Conservation (phyloP, 2,329 filamentous ascomycete genomes). For the Zymoseptoria passerinii region DNA sequence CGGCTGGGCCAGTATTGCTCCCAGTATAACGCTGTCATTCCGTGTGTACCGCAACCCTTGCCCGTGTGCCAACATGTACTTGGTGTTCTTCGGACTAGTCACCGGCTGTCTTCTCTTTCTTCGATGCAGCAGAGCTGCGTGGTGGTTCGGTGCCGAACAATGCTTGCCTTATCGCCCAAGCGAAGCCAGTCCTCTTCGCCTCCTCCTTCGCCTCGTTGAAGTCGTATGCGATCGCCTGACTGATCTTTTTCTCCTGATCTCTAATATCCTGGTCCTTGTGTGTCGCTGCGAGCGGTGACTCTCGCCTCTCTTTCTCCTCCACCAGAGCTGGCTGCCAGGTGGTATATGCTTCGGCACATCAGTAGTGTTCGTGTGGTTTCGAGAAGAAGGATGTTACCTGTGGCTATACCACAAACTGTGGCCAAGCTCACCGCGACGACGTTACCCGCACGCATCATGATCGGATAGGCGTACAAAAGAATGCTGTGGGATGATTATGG, state of each 20-base stretch:
- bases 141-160: conserved; percentile 4
- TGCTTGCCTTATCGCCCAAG: conserved; percentile 21
- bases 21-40: too few species aligned
- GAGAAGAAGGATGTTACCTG: conserved; percentile 6
- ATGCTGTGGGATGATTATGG: neutral
- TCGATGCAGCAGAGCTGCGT: neutral
- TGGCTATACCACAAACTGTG: conserved; percentile 15
- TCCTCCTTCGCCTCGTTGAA: conserved; percentile 20
- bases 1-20: too few species aligned
- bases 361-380: neutral
- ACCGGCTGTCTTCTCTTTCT: neutral
- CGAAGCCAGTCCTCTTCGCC: conserved; percentile 15
- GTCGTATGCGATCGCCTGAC: conserved; percentile 21
- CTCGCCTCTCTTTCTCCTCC: conserved; percentile 19
- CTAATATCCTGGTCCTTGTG: conserved; percentile 14
- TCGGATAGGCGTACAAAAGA: neutral
- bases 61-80: neutral
- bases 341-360: conserved; percentile 15
- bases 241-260: conserved; percentile 12
- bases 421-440: conserved; percentile 2
- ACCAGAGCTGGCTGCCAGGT: conserved; percentile 26
- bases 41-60: neutral
- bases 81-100: neutral
- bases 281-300: conserved; percentile 18
- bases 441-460: neutral